phyloP scores from a whole-genome alignment of 352 stramenopile species.

The Blastocystis sp. region DNA sequence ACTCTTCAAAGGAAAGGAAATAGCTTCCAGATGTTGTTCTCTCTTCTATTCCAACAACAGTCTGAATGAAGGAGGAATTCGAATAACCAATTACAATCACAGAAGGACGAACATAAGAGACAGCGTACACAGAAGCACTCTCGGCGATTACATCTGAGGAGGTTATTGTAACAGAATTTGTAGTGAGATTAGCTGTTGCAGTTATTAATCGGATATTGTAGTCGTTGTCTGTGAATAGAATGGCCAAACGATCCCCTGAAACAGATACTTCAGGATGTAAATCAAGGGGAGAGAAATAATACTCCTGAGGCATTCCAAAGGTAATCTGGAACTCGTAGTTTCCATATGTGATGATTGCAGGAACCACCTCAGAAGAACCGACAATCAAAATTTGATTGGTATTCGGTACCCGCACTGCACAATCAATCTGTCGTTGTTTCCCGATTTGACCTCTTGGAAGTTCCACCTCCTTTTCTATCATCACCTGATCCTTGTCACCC shows the following conservation, averaged over 20 bases:
- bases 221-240: conserved; percentile 58
- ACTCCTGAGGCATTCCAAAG: not conserved
- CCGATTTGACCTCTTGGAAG: not conserved
- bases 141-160: not conserved
- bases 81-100: not conserved
- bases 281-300: conserved; percentile 21
- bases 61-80: not conserved
- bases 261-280: conserved; percentile 2
- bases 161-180: not conserved
- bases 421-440: conserved; percentile 13
- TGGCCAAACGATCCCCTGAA: not conserved
- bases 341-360: not conserved
- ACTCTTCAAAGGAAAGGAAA: not conserved
- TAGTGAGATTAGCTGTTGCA: not conserved
- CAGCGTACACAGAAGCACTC: not conserved
- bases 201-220: conserved; percentile 3
- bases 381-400: not conserved
- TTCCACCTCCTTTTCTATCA: not conserved
- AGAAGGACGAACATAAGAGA: not conserved
- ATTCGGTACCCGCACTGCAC: not conserved
- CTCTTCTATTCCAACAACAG: not conserved
- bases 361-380: not conserved
- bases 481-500: not conserved
- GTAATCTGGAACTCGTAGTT: not conserved
- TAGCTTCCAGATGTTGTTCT: not conserved